Base-by-base conservation (phyloP, 2,329 filamentous ascomycete genomes). In the Hortaea sp. region DNA sequence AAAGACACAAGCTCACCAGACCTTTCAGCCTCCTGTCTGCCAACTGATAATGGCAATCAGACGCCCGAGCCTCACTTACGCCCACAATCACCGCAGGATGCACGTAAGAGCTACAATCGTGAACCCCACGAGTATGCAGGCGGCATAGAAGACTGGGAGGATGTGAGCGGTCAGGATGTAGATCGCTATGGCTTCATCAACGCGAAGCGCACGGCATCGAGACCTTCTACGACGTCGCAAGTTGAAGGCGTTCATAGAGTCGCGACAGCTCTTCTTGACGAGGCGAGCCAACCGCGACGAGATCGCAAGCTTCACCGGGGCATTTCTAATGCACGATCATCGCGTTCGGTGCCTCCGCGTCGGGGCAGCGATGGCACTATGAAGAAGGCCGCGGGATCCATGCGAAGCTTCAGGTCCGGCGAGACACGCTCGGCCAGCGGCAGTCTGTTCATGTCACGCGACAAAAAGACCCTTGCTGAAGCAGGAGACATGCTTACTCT, bases 111-210 rank as follows among this genome's bases (percentile, higher is more conserved):
- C 44, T 61, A 61, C 46, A 48, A 47, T 27, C 54, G 73, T 52
- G 74, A 80, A 51, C 66, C 72, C 7, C 66, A 70, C 42, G 79
- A 82, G 61, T 62, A 76, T 30, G 78, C 79, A 20, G 79, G 79
- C 6, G 79, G 79, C 2, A 72, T 81, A 42, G 79, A 83, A 52
- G 78, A 82, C 53, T 83, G 79, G 79, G 70, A 77, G 49, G 72
- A 82, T 59, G 65, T 83, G 7, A 68, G 74, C 12, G 75, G 70
- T 5, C 73, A 67, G 10, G 73, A 81, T 50, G 77, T 82, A 3
- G 79, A 83, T 60, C 70, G 79, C 49, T 83, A 82, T 58, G 79
- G 79, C 7, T 83, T 83, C 63, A 82, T 83, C 49, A 60, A 73
- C 10, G 68, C 69, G 4, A 66, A 61, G 39, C 68, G 65, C 48